Conservation (phyloP, 164 flowering plant genomes). For the Berberis thunbergii region DNA sequence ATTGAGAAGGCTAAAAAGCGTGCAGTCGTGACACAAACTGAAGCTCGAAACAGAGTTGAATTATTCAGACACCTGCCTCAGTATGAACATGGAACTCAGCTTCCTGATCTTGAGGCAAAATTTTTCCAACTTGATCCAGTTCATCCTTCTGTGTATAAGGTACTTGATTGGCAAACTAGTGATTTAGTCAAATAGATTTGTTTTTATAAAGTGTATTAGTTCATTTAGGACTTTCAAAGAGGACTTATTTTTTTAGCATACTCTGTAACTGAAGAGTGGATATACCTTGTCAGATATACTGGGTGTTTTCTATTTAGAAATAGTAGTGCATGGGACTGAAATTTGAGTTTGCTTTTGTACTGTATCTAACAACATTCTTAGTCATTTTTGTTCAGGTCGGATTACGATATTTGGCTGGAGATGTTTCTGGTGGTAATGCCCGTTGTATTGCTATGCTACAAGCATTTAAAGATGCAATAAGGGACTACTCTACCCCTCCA, state of each 20-base stretch:
- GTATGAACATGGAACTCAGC: constrained; percentile 90
- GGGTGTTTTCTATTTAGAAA: not conserved
- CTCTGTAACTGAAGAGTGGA: no score
- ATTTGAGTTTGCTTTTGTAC: not conserved
- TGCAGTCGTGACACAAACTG: constrained; percentile 78
- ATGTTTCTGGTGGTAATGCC: constrained; percentile 78
- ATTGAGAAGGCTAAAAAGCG: constrained; percentile 93
- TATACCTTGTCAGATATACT: no score
- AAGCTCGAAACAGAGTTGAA: constrained; percentile 84
- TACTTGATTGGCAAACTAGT: constrained; percentile 15
- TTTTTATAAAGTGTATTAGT: not conserved
- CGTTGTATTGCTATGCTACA: constrained; percentile 94
- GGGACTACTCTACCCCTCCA: constrained; percentile 68
- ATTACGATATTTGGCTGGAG: constrained; percentile 64
- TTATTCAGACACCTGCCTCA: constrained; percentile 72
- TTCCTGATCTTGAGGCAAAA: constrained; percentile 78
- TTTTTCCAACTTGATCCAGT: constrained; percentile 77
- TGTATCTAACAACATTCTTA: not conserved
- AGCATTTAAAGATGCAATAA: constrained; percentile 71
- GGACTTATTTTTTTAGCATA: not conserved
- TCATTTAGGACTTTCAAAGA: not conserved
- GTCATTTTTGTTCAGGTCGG: constrained; percentile 54
- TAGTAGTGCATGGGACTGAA: not conserved
- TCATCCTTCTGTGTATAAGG: constrained; percentile 96
- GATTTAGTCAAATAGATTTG: not conserved